Conservation (phyloP, 305 asterid species). For the Solanum aculeatissimum region DNA sequence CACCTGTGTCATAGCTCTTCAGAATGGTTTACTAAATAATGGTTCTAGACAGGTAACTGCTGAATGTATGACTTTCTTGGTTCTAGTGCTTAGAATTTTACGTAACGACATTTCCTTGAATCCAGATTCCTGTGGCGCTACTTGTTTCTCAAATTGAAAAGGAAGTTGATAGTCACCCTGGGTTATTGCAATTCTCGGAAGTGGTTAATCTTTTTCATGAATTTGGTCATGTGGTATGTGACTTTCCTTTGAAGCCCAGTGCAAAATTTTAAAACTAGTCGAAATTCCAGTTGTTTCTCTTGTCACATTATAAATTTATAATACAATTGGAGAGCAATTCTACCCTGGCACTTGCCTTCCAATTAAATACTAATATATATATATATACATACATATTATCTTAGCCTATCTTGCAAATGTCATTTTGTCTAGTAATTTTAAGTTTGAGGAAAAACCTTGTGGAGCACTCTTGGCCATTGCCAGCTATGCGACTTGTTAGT, state of each 20-base stretch:
- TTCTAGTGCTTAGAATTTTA: not conserved
- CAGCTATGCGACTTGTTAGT: not conserved
- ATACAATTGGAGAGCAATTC: not conserved
- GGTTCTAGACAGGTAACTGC: conserved; percentile 52
- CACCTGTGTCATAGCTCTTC: conserved; percentile 90
- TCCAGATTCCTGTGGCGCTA: conserved; percentile 77
- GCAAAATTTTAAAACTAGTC: not conserved
- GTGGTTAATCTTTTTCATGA: conserved; percentile 86
- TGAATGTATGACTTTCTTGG: not conserved
- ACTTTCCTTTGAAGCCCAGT: not conserved
- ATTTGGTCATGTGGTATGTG: conserved; percentile 94
- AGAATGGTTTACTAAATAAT: conserved; percentile 56
- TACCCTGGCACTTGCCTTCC: not conserved
- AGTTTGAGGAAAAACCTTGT: not conserved
- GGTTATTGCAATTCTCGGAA: conserved; percentile 77
- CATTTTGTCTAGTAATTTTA: not conserved
- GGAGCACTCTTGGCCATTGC: not conserved
- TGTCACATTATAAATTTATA: not conserved
- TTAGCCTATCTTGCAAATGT: not conserved
- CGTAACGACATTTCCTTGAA: not conserved
- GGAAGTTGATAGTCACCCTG: conserved; percentile 55
- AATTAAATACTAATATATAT: not conserved
- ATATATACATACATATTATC: not conserved
- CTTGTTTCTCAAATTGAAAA: conserved; percentile 73
- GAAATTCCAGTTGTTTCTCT: not conserved